Evolutionary conservation across 805 yeast genomes (phyloP), one percentile per base, ranked within the genome.

Genomic region (Myxozyma sirexii): DNA sequence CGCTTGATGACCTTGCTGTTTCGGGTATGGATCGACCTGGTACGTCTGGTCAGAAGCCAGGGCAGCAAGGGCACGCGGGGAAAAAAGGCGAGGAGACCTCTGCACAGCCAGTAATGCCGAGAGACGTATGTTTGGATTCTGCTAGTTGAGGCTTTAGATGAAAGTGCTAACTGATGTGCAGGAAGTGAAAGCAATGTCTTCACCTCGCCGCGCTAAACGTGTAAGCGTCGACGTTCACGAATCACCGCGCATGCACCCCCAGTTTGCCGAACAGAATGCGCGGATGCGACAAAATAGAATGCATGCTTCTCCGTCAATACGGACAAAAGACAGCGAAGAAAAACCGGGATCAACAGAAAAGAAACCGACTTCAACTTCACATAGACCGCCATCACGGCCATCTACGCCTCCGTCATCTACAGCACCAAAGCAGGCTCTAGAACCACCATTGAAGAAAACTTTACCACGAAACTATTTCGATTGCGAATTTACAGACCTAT

Each of bases 401-500:
- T n/a, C 55, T 2, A 24, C 26, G 2, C 24, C 45, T 6, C 12
- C 54, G 2, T 27, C 48, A 6, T 19, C n/a, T 12, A 10, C 41
- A 29, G 13, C 17, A 4, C 12, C 49, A 45, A 45, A 47, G 41
- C 12, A 23, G 27, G 12, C 7, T 12, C 27, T 41, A 12, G 45
- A 10, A 8, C 45, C 1, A 13, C 13, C 26, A 6, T 10, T 12
- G 45, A 21, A 39, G 43, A 48, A 50, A 39, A 27, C 37, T 2
- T 37, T 84, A 12, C 87, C 88, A 1, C 54, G 62, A 13, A 75
- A 79, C 56, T 91, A 86, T 73, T 81, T 82, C 64, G 78, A 83
- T 43, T 88, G 96, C 68, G 80, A 88, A 12, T 77, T 85, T 57
- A 83, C 84, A 19, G 94, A 88, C 67, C 74, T 93, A 44, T 83